Conservation (phyloP, 257 asterid genomes). For the Nicotiana obtusifolia region DNA sequence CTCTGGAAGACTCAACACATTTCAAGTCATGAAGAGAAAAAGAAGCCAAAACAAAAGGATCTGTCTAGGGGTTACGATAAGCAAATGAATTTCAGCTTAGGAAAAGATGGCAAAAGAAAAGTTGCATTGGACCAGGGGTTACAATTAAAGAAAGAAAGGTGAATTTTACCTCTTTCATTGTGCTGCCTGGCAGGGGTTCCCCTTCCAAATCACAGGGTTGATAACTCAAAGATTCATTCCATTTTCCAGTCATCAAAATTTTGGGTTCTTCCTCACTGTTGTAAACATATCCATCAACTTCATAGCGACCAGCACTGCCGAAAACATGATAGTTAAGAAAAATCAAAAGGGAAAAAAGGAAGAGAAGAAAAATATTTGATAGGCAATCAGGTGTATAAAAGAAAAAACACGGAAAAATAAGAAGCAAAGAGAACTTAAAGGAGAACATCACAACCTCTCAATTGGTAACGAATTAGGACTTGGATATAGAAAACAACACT, state of each 20-base stretch:
- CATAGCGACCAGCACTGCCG: conserved; percentile 90
- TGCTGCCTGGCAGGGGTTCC: conserved; percentile 87
- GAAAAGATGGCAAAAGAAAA: neutral
- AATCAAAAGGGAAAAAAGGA: neutral
- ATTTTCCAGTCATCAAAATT: conserved; percentile 95
- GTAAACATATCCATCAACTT: conserved; percentile 96
- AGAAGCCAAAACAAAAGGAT: neutral
- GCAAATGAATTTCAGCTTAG: neutral
- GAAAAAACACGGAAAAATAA: neutral
- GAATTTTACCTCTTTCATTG: conserved; percentile 75
- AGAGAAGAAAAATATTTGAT: neutral
- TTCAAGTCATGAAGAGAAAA: neutral
- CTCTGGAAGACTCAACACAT: neutral
- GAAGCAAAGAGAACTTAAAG: neutral
- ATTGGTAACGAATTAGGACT: neutral
- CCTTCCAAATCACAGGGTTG: conserved; percentile 97
- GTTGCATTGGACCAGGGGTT: neutral
- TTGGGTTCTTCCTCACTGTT: conserved; percentile 90
- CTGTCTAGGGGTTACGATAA: neutral
- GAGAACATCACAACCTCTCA: neutral
- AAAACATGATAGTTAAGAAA: neutral
- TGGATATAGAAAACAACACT: neutral
- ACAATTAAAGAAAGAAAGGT: neutral
- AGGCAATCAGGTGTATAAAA: neutral
- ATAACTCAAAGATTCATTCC: conserved; percentile 83